phyloP scores from a whole-genome alignment of 352 stramenopile genomes.

The Globisporangium orthogonon region DNA sequence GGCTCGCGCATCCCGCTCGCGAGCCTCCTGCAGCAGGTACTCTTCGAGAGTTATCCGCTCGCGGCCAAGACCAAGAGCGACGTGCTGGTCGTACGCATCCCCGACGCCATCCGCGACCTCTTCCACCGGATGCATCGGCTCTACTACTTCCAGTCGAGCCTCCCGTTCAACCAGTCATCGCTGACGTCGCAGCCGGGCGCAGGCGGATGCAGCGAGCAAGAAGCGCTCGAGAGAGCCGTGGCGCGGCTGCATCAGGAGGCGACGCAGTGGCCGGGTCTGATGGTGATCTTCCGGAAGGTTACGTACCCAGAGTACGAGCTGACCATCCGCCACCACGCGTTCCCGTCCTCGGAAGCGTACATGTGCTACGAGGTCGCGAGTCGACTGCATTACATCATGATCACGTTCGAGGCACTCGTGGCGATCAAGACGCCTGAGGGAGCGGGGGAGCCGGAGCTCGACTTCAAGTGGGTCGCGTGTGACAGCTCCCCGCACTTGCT shows the following conservation, averaged over 20 bases:
- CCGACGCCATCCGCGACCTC: conserved; percentile 29
- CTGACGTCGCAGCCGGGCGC: neutral
- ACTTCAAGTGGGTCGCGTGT: conserved; percentile 36
- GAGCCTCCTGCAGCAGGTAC: conserved; percentile 54
- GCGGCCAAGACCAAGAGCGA: conserved; percentile 23
- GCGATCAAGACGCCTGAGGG: conserved; percentile 21
- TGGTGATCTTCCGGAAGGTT: conserved; percentile 70
- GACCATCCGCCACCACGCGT: conserved; percentile 21
- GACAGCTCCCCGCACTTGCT: conserved; percentile 30
- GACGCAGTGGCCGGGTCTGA: conserved; percentile 64
- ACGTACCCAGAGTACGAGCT: conserved; percentile 51
- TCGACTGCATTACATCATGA: conserved; percentile 45
- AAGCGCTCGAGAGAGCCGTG: conserved; percentile 20
- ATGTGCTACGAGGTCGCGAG: conserved; percentile 64
- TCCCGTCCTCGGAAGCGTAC: conserved; percentile 44
- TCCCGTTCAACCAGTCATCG: conserved; percentile 12
- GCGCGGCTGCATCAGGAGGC: conserved; percentile 32
- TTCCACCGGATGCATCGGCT: conserved; percentile 69
- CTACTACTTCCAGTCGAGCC: conserved; percentile 58
- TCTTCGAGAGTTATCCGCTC: conserved; percentile 36
- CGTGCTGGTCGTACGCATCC: conserved; percentile 45
- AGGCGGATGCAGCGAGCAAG: conserved; percentile 7
- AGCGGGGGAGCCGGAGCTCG: conserved; percentile 32
- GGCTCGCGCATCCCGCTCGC: conserved; percentile 61
- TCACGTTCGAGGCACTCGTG: conserved; percentile 37